These are phyloP conservation scores for Parascedosporium putredinis DNA, from an alignment of 2,329 filamentous ascomycete genomes.

Conservation along the genomic window DNA sequence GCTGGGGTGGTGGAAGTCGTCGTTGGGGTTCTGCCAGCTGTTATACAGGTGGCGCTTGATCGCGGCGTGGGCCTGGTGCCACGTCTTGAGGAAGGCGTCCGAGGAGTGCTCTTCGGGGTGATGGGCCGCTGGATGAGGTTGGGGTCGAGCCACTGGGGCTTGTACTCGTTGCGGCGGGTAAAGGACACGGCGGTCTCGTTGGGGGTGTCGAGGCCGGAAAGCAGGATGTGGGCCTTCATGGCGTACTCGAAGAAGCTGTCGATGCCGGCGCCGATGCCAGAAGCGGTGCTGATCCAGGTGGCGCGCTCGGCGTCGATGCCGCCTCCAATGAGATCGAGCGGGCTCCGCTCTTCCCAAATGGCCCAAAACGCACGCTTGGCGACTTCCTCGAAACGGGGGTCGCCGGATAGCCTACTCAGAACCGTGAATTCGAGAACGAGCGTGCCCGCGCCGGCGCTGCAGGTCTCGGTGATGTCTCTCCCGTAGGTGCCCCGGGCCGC, in stretches of 20 bases:
- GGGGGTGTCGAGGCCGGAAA: constrained; percentile 61
- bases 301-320: constrained; percentile 89
- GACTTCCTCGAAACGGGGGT: constrained; percentile 76
- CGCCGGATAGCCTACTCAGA: constrained; percentile 76
- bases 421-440: constrained; percentile 89
- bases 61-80: constrained; percentile 75
- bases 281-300: constrained; percentile 76
- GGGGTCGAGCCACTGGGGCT: constrained; percentile 44
- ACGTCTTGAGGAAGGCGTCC: constrained; percentile 69
- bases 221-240: constrained; percentile 81
- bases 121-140: constrained; percentile 52
- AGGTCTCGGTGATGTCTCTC: constrained; percentile 86
- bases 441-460: constrained; percentile 92
- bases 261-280: constrained; percentile 92
- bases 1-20: constrained; percentile 67
- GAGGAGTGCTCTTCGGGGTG: constrained; percentile 56
- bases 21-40: constrained; percentile 21
- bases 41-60: constrained; percentile 91
- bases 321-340: constrained; percentile 77
- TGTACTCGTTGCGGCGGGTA: constrained; percentile 17
- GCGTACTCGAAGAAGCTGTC: constrained; percentile 99
- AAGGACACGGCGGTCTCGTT: constrained; percentile 31
- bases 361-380: constrained; percentile 94
- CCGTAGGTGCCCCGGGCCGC: background rate
- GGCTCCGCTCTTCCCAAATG: constrained; percentile 81